Evolutionary conservation across 2,329 filamentous ascomycete species (phyloP), one percentile per base, ranked within the genome.

Genomic region (Penicillium sp.): DNA sequence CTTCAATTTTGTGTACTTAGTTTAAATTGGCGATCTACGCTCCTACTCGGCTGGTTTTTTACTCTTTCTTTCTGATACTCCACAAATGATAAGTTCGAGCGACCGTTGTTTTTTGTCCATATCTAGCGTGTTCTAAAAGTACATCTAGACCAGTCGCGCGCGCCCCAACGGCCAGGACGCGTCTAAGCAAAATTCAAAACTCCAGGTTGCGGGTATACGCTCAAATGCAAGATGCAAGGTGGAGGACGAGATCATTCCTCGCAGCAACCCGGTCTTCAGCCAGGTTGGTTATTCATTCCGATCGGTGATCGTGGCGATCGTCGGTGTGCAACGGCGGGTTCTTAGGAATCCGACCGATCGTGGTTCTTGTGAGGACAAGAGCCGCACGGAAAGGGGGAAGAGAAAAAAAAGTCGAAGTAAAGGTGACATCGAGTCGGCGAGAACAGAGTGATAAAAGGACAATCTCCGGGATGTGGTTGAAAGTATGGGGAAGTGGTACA

Each of bases 391-490:
- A 46, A 35, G 44, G 35, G 20, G 22, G 9, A 41, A n/a, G 7
- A 24, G 6, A n/a, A 31, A 22, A 30, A 27, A 27, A 44, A 35
- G 46, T 39, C 30, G 27, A 30, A 33, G 24, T 18, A 38, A 30
- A 24, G 25, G 48, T 44, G 56, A 59, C 56, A 44, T 60, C 58
- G 20, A 61, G 48, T 46, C 48, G 28, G 33, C 10, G 16, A 31
- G 25, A 53, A 45, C 4, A 38, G 35, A 38, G 16, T 18, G 39
- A 43, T 48, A 57, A 50, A 55, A 39, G 31, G 49, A 54, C 46
- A 42, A 58, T 63, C 57, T 55, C 57, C 56, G 36, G 56, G 57
- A 61, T 51, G 39, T 54, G 49, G 46, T 18, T 46, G 48, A 47
- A 48, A 45, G 45, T 44, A 53, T 22, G 25, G 22, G 11, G 16